Base-by-base conservation (phyloP, 257 asterid species). In the Solanum chiquidenum region DNA sequence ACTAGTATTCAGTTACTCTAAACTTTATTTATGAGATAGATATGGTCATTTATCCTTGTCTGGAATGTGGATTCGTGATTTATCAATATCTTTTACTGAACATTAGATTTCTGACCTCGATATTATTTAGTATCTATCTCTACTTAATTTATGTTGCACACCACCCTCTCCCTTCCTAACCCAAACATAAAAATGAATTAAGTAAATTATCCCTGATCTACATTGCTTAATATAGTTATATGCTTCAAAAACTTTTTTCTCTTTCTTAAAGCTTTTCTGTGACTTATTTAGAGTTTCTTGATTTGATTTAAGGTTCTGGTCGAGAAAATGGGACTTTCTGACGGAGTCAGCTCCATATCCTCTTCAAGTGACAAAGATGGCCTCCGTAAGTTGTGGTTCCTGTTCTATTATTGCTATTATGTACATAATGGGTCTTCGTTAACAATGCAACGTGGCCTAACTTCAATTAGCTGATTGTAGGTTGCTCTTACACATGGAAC, bases 251-350 rank as follows among this genome's bases (percentile, higher is more conserved):
- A 25, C n/a, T 7, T 44, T 27, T 18, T 20, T 82, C 31, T n/a
- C 86, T 82, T 49, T 82, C 38, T 82, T 49, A 49, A 82, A 10
- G 29, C 69, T 49, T 49, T 27, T 12, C 13, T 40, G 18, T 49
- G 69, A 82, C 37, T 86, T 64, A 49, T 72, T 72, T 75, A 72
- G 83, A 86, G 83, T 60, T 55, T 31, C 11, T 44, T 87, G 88
- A 83, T 76, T 31, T 90, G 88, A 49, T 85, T 88, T 73, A 92
- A 97, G 99, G 98, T 97, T 93, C 90, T 97, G 91, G 99, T 93
- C 69, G 99, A 97, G 94, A 97, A 97, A 92, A 96, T 97, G 99
- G 99, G 98, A 58, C 97, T 93, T 88, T 96, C 99, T 80, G 86
- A 79, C 64, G 97, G 93, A 84, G 14, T 93, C 82, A 88, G 91